phyloP scores from a whole-genome alignment of 257 asterid species.

The Henckelia pumila region DNA sequence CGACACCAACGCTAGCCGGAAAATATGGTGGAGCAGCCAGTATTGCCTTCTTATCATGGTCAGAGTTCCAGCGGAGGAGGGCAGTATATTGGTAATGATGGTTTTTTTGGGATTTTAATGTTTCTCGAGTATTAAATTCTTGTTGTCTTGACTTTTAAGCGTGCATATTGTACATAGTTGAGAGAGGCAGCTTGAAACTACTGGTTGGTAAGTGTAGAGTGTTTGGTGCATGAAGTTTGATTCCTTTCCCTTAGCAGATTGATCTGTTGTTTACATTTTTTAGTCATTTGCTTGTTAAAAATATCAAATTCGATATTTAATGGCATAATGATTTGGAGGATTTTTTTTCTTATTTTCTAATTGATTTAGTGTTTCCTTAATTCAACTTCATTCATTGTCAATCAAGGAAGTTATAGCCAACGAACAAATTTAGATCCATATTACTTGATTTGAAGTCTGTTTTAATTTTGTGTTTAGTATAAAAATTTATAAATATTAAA shows the following conservation, averaged over 20 bases:
- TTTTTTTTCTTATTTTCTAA: no score
- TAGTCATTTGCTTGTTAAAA: neutral
- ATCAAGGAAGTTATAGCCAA: no score
- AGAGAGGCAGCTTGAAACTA: slow-evolving; percentile 41
- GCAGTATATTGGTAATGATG: slow-evolving; percentile 1
- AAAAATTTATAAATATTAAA: no score
- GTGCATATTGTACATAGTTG: slow-evolving; percentile 11
- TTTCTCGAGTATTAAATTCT: slow-evolving; percentile 18
- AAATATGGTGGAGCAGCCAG: slow-evolving; percentile 46
- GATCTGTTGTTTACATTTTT: no score
- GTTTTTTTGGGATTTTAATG: slow-evolving; percentile 5
- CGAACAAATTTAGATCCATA: no score
- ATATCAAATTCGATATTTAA: no score
- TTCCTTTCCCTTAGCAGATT: neutral
- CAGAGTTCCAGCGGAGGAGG: slow-evolving; percentile 7
- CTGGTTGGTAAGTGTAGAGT: slow-evolving; percentile 58
- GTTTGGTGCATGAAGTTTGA: slow-evolving; percentile 25
- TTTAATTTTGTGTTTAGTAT: no score
- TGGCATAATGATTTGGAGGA: neutral
- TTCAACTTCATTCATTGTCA: no score
- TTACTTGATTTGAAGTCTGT: no score
- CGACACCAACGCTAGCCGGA: slow-evolving; percentile 56
- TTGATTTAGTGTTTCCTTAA: no score
- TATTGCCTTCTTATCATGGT: slow-evolving; percentile 40
- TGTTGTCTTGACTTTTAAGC: slow-evolving; percentile 48